Conservation (phyloP, 306 rosid genomes). For the Corylus americana region DNA sequence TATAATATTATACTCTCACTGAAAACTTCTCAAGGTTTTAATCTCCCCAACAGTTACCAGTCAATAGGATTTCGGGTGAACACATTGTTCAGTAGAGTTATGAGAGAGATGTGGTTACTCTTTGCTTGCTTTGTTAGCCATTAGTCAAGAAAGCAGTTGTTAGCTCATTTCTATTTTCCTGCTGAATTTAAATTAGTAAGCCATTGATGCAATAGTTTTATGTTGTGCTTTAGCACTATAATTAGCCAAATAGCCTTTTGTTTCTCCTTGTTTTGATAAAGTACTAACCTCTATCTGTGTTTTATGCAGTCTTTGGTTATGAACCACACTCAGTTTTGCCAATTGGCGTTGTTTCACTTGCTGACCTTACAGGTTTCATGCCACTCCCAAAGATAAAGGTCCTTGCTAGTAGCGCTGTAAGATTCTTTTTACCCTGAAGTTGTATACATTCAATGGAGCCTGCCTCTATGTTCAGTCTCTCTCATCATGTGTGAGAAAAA, state of each 20-base stretch:
- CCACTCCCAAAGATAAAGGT: constrained; percentile 86
- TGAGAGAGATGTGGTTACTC: neutral
- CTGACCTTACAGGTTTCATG: constrained; percentile 83
- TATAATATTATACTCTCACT: too few relatives aligned
- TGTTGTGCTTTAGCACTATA: neutral
- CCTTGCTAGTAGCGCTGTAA: constrained; percentile 96
- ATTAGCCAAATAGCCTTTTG: neutral
- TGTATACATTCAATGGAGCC: constrained; percentile 11
- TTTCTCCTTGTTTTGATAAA: constrained; percentile 5
- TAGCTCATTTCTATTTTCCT: neutral
- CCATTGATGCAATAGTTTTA: neutral
- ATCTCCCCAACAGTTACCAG: neutral
- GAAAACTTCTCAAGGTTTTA: too few relatives aligned
- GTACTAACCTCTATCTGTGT: neutral
- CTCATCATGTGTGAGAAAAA: constrained; percentile 14
- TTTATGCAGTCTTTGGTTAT: constrained; percentile 75
- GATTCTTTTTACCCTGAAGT: constrained; percentile 34
- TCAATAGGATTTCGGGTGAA: neutral
- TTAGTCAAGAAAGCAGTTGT: neutral
- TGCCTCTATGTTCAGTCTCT: constrained; percentile 8
- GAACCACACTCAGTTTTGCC: constrained; percentile 98
- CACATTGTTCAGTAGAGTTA: neutral
- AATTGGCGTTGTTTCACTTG: constrained; percentile 79
- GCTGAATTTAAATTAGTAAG: neutral
- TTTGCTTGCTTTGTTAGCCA: constrained; percentile 6